Percentiles rank a stretch among this genome's conserved stretches.
Evolutionary conservation across 2,329 filamentous ascomycete genomes (phyloP).

Genomic region (Verticillium tricorpus): DNA sequence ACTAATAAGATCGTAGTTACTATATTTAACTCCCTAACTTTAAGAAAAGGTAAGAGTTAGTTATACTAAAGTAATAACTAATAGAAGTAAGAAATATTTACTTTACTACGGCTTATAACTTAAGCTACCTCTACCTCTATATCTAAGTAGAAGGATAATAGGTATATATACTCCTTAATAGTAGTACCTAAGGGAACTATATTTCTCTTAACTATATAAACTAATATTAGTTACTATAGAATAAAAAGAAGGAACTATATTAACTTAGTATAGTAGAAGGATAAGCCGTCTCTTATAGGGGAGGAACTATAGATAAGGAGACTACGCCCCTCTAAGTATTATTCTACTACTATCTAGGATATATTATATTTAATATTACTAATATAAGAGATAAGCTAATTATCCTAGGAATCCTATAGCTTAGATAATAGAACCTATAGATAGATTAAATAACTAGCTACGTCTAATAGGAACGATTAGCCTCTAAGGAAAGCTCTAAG

Average conservation of each 20-base stretch:
- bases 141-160: no score
- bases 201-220: background rate
- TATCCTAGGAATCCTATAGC: background rate
- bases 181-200: background rate
- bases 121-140: no score
- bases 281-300: background rate
- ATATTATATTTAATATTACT: background rate
- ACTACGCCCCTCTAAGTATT: background rate
- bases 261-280: background rate
- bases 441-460: background rate
- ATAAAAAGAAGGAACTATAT: background rate
- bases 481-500: no score
- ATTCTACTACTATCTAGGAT: background rate
- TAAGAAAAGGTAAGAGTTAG: no score
- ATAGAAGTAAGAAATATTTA: no score
- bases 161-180: background rate
- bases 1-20: no score
- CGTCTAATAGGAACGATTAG: background rate
- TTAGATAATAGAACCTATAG: background rate
- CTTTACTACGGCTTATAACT: no score
- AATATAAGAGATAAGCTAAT: background rate
- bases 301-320: background rate
- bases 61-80: no score
- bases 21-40: fast-evolving
- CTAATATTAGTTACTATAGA: background rate